Evolutionary conservation across 2,329 filamentous ascomycete genomes (phyloP).

Genomic region (Fusarium sp.): DNA sequence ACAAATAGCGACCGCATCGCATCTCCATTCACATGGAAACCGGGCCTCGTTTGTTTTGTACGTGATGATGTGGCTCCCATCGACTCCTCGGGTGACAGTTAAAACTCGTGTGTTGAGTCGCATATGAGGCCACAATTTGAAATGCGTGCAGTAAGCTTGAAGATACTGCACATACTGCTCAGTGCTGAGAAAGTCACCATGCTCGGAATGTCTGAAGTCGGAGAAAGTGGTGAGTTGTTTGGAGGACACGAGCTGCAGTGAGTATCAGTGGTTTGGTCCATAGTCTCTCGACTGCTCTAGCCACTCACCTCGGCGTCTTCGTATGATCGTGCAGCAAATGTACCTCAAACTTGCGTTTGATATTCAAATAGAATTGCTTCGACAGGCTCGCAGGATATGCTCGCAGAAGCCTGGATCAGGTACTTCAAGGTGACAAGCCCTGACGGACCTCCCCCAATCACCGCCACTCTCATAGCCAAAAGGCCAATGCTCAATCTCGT

Average conservation of each 20-base stretch:
- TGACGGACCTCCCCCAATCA: background rate
- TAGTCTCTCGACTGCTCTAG: background rate
- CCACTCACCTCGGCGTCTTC: background rate
- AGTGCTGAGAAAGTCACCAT: background rate
- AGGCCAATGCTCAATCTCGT: background rate
- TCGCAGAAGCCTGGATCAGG: background rate
- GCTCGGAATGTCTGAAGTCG: background rate
- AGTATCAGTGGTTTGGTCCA: background rate
- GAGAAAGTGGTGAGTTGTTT: constrained; percentile 6
- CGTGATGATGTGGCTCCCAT: background rate
- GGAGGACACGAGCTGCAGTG: background rate
- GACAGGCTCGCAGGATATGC: background rate
- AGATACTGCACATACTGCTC: background rate
- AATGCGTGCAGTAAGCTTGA: background rate
- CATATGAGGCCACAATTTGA: background rate
- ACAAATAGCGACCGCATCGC: constrained; percentile 3
- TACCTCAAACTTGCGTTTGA: background rate
- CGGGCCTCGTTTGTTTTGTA: background rate
- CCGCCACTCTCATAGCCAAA: background rate
- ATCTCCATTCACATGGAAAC: background rate
- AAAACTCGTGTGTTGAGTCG: background rate
- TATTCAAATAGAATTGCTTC: background rate
- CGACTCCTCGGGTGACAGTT: background rate
- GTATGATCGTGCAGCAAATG: background rate
- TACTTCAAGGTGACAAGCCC: background rate